Evolutionary conservation across 169 alveolate genomes (phyloP).

Genomic region (Neospora caninum): DNA sequence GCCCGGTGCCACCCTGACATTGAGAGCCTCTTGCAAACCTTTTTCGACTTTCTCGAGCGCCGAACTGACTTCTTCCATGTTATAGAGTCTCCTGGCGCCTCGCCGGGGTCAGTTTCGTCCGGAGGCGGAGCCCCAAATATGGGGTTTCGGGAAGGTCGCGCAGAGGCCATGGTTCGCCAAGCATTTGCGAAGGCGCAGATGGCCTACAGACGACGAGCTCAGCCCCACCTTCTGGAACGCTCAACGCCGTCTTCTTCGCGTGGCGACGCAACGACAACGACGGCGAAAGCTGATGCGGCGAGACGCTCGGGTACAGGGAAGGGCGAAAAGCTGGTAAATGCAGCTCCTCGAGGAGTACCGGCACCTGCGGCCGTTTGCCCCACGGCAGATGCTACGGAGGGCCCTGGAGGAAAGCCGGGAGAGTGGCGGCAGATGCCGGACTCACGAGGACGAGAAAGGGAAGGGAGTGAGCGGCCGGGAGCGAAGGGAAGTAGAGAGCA

Average conservation of each 20-base stretch:
- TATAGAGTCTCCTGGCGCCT: not conserved
- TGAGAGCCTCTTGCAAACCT: constrained; percentile 85
- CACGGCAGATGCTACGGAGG: not conserved
- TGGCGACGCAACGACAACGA: not conserved
- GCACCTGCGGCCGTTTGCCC: not conserved
- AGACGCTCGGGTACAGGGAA: not conserved
- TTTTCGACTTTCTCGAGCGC: constrained; percentile 85
- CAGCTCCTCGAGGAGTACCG: not conserved
- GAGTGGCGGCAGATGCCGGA: not conserved
- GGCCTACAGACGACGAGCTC: constrained; percentile 13
- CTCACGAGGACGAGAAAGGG: not conserved
- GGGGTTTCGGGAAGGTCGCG: constrained; percentile 90
- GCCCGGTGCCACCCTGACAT: constrained; percentile 74
- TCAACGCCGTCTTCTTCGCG: not conserved
- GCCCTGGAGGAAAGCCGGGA: not conserved
- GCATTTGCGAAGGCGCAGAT: constrained; percentile 39
- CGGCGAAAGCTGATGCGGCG: constrained; percentile 11
- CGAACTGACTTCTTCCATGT: constrained; percentile 86
- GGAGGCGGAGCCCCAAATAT: constrained; percentile 80
- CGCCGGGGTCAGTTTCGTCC: not conserved
- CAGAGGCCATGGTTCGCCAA: constrained; percentile 78
- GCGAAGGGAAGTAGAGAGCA: not conserved
- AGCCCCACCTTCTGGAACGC: constrained; percentile 40
- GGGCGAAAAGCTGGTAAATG: not conserved
- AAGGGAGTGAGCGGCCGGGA: not conserved